Conservation (phyloP, 2,329 filamentous ascomycete species). For the Calonectria honghensis region DNA sequence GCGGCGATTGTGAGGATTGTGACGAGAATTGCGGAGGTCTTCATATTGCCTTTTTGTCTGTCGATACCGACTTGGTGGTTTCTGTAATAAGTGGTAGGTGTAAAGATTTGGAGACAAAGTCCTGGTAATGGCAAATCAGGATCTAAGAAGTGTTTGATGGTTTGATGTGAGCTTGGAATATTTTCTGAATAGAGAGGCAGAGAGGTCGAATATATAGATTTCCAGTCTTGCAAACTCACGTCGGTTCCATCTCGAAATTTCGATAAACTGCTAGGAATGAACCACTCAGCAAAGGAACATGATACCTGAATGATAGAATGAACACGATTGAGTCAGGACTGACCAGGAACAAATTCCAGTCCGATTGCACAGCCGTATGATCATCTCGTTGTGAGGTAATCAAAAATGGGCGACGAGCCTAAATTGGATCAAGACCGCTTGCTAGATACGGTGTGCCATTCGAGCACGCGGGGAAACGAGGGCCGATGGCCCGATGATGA, state of each 20-base stretch:
- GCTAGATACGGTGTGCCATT: no score
- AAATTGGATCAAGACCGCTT: no score
- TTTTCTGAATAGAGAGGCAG: no score
- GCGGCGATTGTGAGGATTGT: not conserved
- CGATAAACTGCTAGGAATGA: not conserved
- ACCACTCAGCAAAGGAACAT: not conserved
- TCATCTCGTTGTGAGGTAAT: no score
- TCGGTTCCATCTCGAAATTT: not conserved
- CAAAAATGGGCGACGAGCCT: not conserved
- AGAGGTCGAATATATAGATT: not conserved
- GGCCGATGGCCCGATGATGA: not conserved
- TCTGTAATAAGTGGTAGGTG: no score
- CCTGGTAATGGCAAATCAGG: not conserved
- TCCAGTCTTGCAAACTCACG: not conserved
- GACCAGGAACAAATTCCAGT: not conserved
- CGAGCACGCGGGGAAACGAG: not conserved
- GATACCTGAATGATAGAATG: no score
- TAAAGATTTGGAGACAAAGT: no score
- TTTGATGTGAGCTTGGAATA: not conserved
- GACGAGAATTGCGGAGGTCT: not conserved
- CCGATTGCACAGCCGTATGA: not conserved
- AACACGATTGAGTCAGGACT: not conserved
- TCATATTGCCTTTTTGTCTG: not conserved
- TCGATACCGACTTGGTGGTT: no score
- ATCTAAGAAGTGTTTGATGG: not conserved